Conservation (phyloP, 345 rosid genomes). For the Arabis alpina region DNA sequence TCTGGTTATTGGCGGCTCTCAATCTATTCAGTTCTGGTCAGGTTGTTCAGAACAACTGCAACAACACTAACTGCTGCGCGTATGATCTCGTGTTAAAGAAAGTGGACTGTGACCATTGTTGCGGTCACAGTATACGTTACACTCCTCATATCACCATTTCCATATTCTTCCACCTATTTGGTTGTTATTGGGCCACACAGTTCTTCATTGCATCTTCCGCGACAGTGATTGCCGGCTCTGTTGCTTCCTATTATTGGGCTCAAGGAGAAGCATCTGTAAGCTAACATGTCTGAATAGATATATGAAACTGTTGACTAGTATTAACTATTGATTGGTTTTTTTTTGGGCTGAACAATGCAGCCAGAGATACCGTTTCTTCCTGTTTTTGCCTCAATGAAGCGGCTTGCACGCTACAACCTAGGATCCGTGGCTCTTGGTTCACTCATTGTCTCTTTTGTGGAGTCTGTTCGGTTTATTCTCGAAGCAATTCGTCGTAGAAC, state of each 20-base stretch:
- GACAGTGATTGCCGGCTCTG: conserved; percentile 91
- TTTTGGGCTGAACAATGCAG: conserved; percentile 52
- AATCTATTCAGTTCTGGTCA: conserved; percentile 93
- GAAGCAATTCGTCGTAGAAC: conserved; percentile 85
- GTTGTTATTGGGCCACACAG: conserved; percentile 98
- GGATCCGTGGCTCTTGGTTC: conserved; percentile 98
- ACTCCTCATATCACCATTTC: conserved; percentile 92
- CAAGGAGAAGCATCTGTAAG: conserved; percentile 85
- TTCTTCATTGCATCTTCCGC: conserved; percentile 83
- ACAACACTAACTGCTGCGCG: conserved; percentile 74
- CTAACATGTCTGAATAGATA: conserved; percentile 14
- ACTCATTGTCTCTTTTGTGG: conserved; percentile 82
- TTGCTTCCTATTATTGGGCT: conserved; percentile 97
- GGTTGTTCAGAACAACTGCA: conserved; percentile 78
- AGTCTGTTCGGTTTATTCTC: conserved; percentile 85
- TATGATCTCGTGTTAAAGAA: conserved; percentile 76
- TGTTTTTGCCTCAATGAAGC: conserved; percentile 92
- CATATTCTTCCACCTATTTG: conserved; percentile 90
- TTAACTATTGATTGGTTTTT: conserved; percentile 12
- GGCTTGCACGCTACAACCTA: conserved; percentile 79
- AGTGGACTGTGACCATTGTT: conserved; percentile 88
- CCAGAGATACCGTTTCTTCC: conserved; percentile 94
- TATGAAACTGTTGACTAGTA: background rate
- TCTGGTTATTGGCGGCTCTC: conserved; percentile 91
- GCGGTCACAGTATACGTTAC: conserved; percentile 86